Base-by-base conservation (phyloP, 768 basidiomycete species). In the Tulasnella sp. region DNA sequence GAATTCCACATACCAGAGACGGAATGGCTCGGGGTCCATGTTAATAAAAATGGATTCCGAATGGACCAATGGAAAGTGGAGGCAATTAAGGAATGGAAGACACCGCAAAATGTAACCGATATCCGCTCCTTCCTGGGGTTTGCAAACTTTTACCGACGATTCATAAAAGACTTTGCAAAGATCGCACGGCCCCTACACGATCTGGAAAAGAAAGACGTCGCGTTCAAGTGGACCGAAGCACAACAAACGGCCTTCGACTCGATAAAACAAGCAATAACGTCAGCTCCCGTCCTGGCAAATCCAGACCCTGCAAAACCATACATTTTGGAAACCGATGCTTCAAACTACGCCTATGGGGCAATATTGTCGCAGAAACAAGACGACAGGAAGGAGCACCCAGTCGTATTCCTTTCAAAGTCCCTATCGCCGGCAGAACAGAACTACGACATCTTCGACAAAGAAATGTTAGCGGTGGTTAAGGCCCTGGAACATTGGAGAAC, bases 391-490 rank as follows among this genome's bases (percentile, higher is more conserved):
- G 40, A 69, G 3, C 76, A 77, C 29, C 77, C 77, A n/a, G 58
- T 78, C 7, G 76, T 64, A 1, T 78, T 40, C 40, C 25, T 69
- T 9, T 78, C 77, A 1, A 49, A 67, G 29, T 64, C 58, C 1
- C 19, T 77, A 25, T 5, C n/a, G 2, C 52, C 75, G 2, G 77
- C 77, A 15, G 77, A 78, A 38, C 1, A 15, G 8, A 78, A 77
- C 67, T 78, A 83, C 77, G 75, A 78, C 31, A 80, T 81, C 22
- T 76, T 80, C 72, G 82, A 83, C 69, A 82, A 82, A 74, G 82
- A 83, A 68, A 67, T 82, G 19, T 74, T 82, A 5, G 81, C 82
- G 12, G 80, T 82, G 67, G 80, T 88, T n/a, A 39, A 80, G 37
- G 82, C 82, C 0, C 78, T 86, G 70, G 52, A 72, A 15, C 38